Base-by-base conservation (phyloP, 2,329 filamentous ascomycete genomes). In the Fusarium protoensiforme region DNA sequence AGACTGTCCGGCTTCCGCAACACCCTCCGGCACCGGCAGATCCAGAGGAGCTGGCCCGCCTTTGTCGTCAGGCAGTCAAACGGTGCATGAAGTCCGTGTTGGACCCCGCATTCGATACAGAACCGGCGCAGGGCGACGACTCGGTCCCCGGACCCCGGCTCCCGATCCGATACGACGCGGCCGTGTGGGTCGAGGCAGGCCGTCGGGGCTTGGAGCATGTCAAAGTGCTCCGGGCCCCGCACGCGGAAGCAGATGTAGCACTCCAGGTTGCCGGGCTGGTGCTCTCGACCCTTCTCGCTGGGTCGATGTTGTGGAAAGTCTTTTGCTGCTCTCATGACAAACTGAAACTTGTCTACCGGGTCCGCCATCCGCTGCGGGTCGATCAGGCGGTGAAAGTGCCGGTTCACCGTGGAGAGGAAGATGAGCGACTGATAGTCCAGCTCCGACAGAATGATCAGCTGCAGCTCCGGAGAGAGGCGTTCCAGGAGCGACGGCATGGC, bases 341-440 rank as follows among this genome's bases (percentile, higher is more conserved):
- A 84, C 51, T 82, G 73, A 59, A 83, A 78, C 72, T 83, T 84
- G 73, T 84, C 83, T 20, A 62, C 43, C 7, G 78, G 65, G 27
- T 79, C 74, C n/a, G 83, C 81, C 75, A 83, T 81, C 14, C 60
- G 67, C 54, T 77, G 79, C 4, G 83, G 81, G 31, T 83, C 72
- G 57, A 84, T 76, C 7, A 72, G 68, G 35, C 69, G 76, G 64
- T 83, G 72, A 65, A 84, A 81, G 68, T 80, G 77, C 36, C 78
- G 77, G 64, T 81, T 84, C 73, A 78, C 77, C 24, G 79, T 81
- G 2, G 83, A 84, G 7, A 84, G 75, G 61, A 81, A 77, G 51
- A 84, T 84, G 35, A 84, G 79, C n/a, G 82, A 78, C 68, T 83
- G 80, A 54, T 84, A 84, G 72, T 84, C 82, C n/a, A 84, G 71